Evolutionary conservation across 2,329 filamentous ascomycete genomes (phyloP), one percentile per base, ranked within the genome.

Genomic region (Metarhizium rileyi): DNA sequence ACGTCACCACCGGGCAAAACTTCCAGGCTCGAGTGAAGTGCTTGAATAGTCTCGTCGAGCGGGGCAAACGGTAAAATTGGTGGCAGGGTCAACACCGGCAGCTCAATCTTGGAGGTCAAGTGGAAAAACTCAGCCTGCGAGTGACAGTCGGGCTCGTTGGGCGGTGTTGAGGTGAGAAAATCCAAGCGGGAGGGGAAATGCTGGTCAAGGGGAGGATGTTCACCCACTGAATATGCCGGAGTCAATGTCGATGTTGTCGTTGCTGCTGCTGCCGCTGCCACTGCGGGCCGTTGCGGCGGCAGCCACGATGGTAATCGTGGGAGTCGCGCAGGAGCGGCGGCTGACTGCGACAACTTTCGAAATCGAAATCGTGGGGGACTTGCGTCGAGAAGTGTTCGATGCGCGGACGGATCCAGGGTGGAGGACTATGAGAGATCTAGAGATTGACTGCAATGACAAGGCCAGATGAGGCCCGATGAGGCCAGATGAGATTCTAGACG

Each of bases 281-380:
- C 52, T 23, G 46, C 43, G 36, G 42, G 25, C n/a, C 47, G 61
- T 54, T 64, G 61, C 33, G 69, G 64, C 41, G 70, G 68, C n/a
- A 72, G 61, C 48, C 74, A 63, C 42, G 72, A 73, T 28, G 71
- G 72, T 25, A 65, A 68, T 53, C 70, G 68, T 44, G 70, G 69
- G 40, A 66, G 65, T 41, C 65, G 66, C 44, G 62, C 52, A 18
- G 61, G 60, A 38, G 65, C 50, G 42, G 59, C 59, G 40, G 57
- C 59, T 51, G 63, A 59, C 55, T 60, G 57, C 52, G 61, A 55
- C 40, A 56, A 56, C 50, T 55, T 59, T 52, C 51, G 57, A 46
- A 53, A 56, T 52, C 51, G 57, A 46, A 53, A 56, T 52, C 52
- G 59, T 45, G 52, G 54, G 49, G 52, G 54, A 22, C 45, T 46